Percentiles rank a stretch among this genome's conserved stretches.
Evolutionary conservation across 306 rosid genomes (phyloP).

Genomic region (Myrica gale): DNA sequence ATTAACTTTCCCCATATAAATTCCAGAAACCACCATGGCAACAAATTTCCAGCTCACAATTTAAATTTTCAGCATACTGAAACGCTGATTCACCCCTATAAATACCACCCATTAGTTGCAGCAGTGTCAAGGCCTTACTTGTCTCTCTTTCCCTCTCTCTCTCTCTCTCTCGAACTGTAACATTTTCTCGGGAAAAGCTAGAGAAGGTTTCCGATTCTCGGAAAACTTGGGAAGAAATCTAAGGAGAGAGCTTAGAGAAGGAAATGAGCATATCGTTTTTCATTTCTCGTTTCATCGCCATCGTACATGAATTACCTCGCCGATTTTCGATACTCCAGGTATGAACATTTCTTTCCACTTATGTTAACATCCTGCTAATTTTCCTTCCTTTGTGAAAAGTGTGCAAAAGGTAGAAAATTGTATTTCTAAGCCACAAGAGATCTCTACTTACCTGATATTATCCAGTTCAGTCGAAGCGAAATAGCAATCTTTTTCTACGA

Average conservation of each 20-base stretch:
- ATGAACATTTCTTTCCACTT: neutral
- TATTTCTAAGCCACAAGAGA: no score
- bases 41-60: neutral
- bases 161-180: neutral
- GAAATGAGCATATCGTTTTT: conserved; percentile 13
- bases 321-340: conserved; percentile 34
- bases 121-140: neutral
- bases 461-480: no score
- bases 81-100: neutral
- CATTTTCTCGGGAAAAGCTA: conserved; percentile 1
- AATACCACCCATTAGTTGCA: neutral
- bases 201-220: conserved; percentile 14
- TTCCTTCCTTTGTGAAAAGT: no score
- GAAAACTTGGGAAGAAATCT: conserved; percentile 14
- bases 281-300: conserved; percentile 20
- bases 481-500: no score
- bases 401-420: no score
- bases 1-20: no score
- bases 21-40: no score
- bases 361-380: no score
- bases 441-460: no score
- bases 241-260: neutral
- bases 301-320: conserved; percentile 31
- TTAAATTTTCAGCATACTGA: no score
- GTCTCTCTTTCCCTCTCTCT: neutral